phyloP scores from a whole-genome alignment of 371 early-diverging fungal species.

The Lichtheimia corymbifera region DNA sequence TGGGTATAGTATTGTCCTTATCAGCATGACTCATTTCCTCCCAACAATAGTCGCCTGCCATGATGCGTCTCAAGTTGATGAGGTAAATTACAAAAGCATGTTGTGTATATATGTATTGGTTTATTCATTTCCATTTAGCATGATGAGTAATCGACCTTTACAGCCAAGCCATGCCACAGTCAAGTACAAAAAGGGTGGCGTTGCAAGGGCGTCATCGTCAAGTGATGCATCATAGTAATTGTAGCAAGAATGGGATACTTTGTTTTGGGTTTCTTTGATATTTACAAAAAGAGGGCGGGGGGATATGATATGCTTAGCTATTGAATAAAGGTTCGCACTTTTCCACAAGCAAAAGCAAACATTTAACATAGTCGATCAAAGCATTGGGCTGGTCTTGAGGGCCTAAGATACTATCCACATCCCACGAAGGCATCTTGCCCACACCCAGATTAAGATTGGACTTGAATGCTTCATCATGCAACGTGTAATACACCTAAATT shows the following conservation, averaged over 20 bases:
- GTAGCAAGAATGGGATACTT: not conserved
- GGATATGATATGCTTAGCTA: not conserved
- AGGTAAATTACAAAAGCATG: conserved; percentile 6
- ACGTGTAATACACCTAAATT: conserved; percentile 23
- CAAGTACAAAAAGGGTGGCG: too few species aligned
- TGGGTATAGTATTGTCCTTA: not conserved
- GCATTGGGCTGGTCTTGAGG: conserved; percentile 14
- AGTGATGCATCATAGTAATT: too few species aligned
- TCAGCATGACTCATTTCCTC: not conserved
- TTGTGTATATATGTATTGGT: too few species aligned
- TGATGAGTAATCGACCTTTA: too few species aligned
- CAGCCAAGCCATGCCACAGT: too few species aligned
- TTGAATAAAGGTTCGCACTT: conserved; percentile 16
- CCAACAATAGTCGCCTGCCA: conserved; percentile 15
- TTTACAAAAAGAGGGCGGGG: not conserved
- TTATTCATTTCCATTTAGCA: too few species aligned
- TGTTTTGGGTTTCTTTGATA: not conserved
- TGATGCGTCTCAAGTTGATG: conserved; percentile 27
- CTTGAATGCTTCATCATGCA: conserved; percentile 26
- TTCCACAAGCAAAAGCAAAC: conserved; percentile 39
- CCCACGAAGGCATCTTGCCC: conserved; percentile 40
- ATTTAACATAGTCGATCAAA: conserved; percentile 38
- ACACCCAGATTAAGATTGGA: conserved; percentile 26
- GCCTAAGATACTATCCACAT: conserved; percentile 35
- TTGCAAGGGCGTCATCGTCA: too few species aligned